Conservation (phyloP, 495 filamentous ascomycete species). For the Podospora appendiculata region DNA sequence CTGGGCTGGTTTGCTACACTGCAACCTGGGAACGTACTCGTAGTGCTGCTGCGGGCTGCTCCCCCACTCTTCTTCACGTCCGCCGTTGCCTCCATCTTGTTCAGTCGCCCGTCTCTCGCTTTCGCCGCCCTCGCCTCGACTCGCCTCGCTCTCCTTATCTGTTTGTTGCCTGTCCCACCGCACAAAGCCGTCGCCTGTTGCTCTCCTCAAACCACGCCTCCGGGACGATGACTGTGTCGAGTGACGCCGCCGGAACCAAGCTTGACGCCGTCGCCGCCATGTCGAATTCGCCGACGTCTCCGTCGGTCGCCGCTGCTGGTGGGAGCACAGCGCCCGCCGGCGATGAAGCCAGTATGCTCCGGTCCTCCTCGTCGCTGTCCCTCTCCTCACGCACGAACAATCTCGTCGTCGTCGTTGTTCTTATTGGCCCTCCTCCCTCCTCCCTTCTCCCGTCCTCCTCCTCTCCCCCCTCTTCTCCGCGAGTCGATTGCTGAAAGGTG, state of each 20-base stretch:
- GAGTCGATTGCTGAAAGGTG: slow-evolving; percentile 2
- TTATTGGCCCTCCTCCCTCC: neutral
- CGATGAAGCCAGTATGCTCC: slow-evolving; percentile 29
- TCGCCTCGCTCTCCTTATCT: neutral
- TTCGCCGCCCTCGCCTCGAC: neutral
- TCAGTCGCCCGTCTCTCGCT: neutral
- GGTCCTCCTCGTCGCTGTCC: neutral
- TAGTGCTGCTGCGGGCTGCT: too few relatives aligned
- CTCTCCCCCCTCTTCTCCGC: neutral
- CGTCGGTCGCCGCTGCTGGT: slow-evolving; percentile 8
- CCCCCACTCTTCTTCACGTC: too few relatives aligned
- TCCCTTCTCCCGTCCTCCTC: neutral
- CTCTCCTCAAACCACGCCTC: neutral
- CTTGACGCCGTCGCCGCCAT: slow-evolving; percentile 21
- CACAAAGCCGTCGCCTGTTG: neutral
- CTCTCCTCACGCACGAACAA: neutral
- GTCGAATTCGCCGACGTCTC: slow-evolving; percentile 23
- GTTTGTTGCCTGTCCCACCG: neutral
- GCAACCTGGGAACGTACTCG: neutral
- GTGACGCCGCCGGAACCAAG: slow-evolving; percentile 20
- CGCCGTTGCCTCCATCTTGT: neutral
- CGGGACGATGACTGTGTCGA: slow-evolving; percentile 25
- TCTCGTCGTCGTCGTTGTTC: neutral
- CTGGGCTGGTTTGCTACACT: neutral
- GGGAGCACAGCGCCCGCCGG: slow-evolving; percentile 14